Evolutionary conservation across 176 grass and related monocot genomes (phyloP), one percentile per base, ranked within the genome.

Genomic region (Cymbopogon citratus): DNA sequence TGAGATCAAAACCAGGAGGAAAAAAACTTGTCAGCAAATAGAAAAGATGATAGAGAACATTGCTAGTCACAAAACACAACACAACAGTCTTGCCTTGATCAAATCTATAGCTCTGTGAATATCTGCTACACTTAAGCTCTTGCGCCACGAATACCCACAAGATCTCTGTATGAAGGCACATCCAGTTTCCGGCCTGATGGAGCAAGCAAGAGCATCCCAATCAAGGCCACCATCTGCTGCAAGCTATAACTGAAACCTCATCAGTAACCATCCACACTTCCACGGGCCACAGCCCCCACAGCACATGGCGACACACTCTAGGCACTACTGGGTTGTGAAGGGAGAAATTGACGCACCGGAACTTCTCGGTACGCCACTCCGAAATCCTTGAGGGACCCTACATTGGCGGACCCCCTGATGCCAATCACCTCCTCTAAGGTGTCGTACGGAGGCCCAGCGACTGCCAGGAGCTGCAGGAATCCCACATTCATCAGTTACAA

Each of bases 371-470:
- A 98, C 4, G 71, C 39, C 33, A 98, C 82, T 63, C 90, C 92
- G n/a, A 98, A 98, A 64, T 95, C 87, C 68, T 93, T 95, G 38
- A 98, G 92, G 40, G 96, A 98, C 35, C 96, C 92, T 45, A 90
- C 74, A 40, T 89, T 85, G 45, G 85, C 88, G 3, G 86, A 85
- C 1, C 90, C 31, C 74, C 96, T 93, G 83, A 93, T 95, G 23
- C 96, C 96, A 74, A 98, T 93, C 59, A 98, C 92, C 87, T 95
- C 92, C 82, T 98, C 96, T 62, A 98, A 66, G 19, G 90, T 95
- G 57, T 93, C 92, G 35, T 98, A 98, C 0, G 96, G 92, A 45
- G 96, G 81, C 71, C 92, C 92, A 73, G 90, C 89, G 0, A 98
- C 76, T 21, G 90, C 96, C 84, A 98, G 81, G 46, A 98, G 84